phyloP scores from a whole-genome alignment of 2,329 filamentous ascomycete species.

The Lojkania enalia region DNA sequence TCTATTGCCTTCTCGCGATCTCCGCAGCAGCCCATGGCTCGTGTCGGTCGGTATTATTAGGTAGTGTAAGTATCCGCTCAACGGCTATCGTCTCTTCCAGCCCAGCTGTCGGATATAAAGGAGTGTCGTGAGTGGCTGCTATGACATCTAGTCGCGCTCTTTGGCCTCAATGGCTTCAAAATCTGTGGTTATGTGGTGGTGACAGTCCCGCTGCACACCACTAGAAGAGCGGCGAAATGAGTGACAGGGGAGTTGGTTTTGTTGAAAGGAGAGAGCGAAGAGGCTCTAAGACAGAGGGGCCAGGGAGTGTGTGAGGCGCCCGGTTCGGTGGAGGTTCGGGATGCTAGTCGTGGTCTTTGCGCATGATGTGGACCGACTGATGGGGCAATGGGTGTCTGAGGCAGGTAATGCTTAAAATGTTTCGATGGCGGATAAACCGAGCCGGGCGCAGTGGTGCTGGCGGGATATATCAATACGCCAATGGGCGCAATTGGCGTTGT shows the following conservation, averaged over 20 bases:
- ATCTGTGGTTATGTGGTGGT: no score
- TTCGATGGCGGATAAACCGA: conserved; percentile 25
- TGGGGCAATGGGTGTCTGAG: conserved; percentile 39
- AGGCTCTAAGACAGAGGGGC: conserved; percentile 18
- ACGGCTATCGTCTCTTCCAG: conserved; percentile 36
- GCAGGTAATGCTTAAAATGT: conserved; percentile 30
- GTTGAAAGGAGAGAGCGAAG: conserved; percentile 13
- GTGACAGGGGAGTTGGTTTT: conserved; percentile 31
- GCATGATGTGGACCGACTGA: conserved; percentile 33
- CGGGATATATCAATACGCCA: conserved; percentile 23
- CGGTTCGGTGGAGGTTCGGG: conserved; percentile 14
- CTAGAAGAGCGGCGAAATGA: conserved; percentile 31
- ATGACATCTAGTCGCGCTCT: conserved; percentile 28
- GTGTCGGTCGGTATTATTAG: conserved; percentile 30
- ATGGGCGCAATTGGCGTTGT: conserved; percentile 8
- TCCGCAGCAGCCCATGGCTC: conserved; percentile 43
- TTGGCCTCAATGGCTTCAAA: no score
- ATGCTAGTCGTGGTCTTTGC: conserved; percentile 26
- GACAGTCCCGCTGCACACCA: conserved; percentile 46
- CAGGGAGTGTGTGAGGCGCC: conserved; percentile 12
- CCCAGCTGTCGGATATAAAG: conserved; percentile 40
- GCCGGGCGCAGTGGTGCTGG: conserved; percentile 13
- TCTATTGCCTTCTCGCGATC: conserved; percentile 43
- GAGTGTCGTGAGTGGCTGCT: conserved; percentile 33
- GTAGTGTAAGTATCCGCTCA: conserved; percentile 34